A percentile compares a stretch with the other conserved stretches of the same genome.
phyloP scores from a whole-genome alignment of 148 eudicot genomes.

The Linanthus parryae region DNA sequence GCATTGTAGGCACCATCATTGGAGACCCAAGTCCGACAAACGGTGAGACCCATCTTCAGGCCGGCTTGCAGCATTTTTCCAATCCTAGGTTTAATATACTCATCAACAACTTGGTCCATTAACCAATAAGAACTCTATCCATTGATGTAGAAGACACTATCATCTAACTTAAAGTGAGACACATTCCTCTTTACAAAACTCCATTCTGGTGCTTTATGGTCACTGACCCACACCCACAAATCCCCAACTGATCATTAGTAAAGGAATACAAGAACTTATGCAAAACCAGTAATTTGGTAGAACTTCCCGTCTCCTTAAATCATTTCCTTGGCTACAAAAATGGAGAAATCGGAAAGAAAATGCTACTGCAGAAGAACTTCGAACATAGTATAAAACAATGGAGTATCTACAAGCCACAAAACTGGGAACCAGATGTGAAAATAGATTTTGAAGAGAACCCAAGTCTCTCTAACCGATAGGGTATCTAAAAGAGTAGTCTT shows the following conservation, averaged over 20 bases:
- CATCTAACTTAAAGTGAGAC: slow-evolving; percentile 72
- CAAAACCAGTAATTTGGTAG: slow-evolving; percentile 57
- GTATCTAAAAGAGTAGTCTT: no score
- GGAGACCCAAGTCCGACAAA: slow-evolving; percentile 94
- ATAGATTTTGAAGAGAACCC: no score
- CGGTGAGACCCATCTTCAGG: slow-evolving; percentile 88
- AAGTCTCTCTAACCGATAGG: no score
- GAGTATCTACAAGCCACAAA: no score
- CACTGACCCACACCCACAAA: slow-evolving; percentile 28
- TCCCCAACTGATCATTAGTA: slow-evolving; percentile 84
- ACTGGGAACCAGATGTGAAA: no score
- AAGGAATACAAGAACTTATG: slow-evolving; percentile 43
- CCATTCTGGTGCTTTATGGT: slow-evolving; percentile 20
- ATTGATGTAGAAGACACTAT: slow-evolving; percentile 65
- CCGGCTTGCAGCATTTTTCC: slow-evolving; percentile 57
- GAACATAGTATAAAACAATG: no score
- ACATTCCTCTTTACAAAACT: slow-evolving; percentile 84
- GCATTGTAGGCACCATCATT: slow-evolving; percentile 91
- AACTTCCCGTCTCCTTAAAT: slow-evolving; percentile 53
- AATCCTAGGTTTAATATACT: slow-evolving; percentile 34
- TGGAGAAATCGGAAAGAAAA: no score
- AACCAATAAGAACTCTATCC: slow-evolving; percentile 99
- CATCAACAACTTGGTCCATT: slow-evolving; percentile 85
- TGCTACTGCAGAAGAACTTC: no score
- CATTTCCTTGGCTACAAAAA: no score